A percentile compares a stretch with the other conserved stretches of the same genome.
phyloP scores from a whole-genome alignment of 495 filamentous ascomycete species.

The Penicillium tannophilum region DNA sequence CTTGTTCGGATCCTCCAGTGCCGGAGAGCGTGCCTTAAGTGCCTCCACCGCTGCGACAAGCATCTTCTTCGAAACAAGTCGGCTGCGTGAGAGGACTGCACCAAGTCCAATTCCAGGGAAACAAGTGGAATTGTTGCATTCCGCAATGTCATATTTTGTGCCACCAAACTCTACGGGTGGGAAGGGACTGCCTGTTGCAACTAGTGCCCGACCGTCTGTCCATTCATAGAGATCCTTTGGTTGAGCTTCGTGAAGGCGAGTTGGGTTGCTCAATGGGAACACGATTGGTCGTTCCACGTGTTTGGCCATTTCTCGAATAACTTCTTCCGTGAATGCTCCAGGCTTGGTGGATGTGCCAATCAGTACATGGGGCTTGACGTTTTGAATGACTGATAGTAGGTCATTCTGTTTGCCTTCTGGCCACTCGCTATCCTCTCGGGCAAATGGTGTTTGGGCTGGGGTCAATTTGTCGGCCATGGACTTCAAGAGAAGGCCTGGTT shows the following conservation, averaged over 20 bases:
- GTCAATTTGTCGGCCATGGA: slow-evolving; percentile 63
- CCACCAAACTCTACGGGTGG: slow-evolving; percentile 71
- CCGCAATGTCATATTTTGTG: slow-evolving; percentile 66
- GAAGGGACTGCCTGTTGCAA: slow-evolving; percentile 86
- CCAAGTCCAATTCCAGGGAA: slow-evolving; percentile 89
- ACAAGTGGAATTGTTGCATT: slow-evolving; percentile 89
- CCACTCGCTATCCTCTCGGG: slow-evolving; percentile 68
- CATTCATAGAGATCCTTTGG: slow-evolving; percentile 77
- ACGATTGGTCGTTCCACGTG: slow-evolving; percentile 78
- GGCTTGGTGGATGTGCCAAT: slow-evolving; percentile 85
- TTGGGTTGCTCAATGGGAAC: slow-evolving; percentile 86
- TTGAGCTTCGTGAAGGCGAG: slow-evolving; percentile 77
- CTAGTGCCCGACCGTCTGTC: slow-evolving; percentile 77
- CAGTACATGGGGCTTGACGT: slow-evolving; percentile 77
- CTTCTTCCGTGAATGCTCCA: slow-evolving; percentile 73
- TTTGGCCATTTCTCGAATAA: slow-evolving; percentile 77
- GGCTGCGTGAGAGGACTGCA: slow-evolving; percentile 65
- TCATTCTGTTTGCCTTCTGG: slow-evolving; percentile 51
- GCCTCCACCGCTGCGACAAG: slow-evolving; percentile 77
- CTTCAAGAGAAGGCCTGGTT: slow-evolving; percentile 72
- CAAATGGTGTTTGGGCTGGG: slow-evolving; percentile 65
- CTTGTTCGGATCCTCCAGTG: slow-evolving; percentile 56
- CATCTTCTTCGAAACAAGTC: slow-evolving; percentile 72
- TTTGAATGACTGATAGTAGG: slow-evolving; percentile 66
- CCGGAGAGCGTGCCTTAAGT: slow-evolving; percentile 70